A percentile compares a stretch with the other conserved stretches of the same genome.
Conservation (phyloP, 257 asterid genomes). For the Jacaranda mimosifolia region DNA sequence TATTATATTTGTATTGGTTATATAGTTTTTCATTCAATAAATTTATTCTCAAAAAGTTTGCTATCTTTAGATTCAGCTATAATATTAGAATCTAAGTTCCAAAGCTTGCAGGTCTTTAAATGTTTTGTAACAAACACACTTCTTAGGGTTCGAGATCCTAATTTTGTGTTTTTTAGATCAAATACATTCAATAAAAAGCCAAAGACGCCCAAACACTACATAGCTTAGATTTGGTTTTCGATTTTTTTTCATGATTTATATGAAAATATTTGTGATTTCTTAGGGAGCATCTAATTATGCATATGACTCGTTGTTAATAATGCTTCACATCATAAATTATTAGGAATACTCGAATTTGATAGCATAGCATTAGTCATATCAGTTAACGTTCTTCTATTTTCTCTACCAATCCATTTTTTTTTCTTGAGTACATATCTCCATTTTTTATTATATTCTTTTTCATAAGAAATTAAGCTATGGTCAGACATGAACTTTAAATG, state of each 20-base stretch:
- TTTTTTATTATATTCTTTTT: background rate
- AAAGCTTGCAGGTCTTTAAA: background rate
- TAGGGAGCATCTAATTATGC: background rate
- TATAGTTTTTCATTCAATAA: background rate
- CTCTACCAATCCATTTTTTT: background rate
- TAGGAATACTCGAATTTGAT: background rate
- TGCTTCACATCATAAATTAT: background rate
- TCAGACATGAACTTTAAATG: slow-evolving; percentile 5
- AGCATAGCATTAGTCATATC: background rate
- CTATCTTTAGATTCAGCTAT: slow-evolving; percentile 10
- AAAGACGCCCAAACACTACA: background rate
- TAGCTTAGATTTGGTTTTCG: background rate
- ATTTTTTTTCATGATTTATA: background rate
- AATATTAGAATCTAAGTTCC: background rate
- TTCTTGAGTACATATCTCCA: background rate
- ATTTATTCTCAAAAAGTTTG: slow-evolving; percentile 13
- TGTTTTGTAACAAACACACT: background rate
- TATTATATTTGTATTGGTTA: too few species aligned
- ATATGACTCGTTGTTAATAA: background rate
- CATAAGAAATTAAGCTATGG: background rate
- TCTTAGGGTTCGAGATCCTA: background rate
- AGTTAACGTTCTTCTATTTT: background rate
- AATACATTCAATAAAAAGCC: background rate
- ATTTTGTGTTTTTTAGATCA: background rate
- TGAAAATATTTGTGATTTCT: background rate